These are phyloP conservation scores for Furcasterigmium sp. DNA, from an alignment of 2,329 filamentous ascomycete genomes.

Conservation along the genomic window DNA sequence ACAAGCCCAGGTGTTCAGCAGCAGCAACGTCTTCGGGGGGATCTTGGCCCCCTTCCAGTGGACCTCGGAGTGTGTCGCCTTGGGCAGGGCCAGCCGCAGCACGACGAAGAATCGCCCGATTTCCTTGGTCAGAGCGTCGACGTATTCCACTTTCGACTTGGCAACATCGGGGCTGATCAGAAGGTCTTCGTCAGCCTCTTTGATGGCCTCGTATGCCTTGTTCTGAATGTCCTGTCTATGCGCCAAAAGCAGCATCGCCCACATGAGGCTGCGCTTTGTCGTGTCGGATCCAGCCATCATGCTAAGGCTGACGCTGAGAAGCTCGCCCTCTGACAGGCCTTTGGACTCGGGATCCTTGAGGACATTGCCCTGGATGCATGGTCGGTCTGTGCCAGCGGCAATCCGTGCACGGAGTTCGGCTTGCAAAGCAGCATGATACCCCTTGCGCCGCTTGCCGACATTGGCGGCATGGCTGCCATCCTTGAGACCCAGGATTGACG, in stretches of 20 bases:
- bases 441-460: slow-evolving; percentile 64
- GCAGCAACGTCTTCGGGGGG: slow-evolving; percentile 46
- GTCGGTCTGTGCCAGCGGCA: slow-evolving; percentile 31
- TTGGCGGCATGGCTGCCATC: slow-evolving; percentile 58
- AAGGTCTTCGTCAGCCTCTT: slow-evolving; percentile 6
- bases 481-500: slow-evolving; percentile 56
- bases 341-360: slow-evolving; percentile 44
- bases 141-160: slow-evolving; percentile 11
- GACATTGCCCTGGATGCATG: slow-evolving; percentile 43
- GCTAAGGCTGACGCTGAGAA: too few species aligned
- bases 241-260: slow-evolving; percentile 16
- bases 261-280: slow-evolving; percentile 17
- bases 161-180: slow-evolving; percentile 12
- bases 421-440: slow-evolving; percentile 62
- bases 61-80: slow-evolving; percentile 14
- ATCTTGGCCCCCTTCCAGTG: slow-evolving; percentile 22
- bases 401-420: slow-evolving; percentile 43
- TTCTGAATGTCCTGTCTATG: slow-evolving; percentile 17
- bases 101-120: slow-evolving; percentile 14
- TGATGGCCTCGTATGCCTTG: slow-evolving; percentile 15
- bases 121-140: slow-evolving; percentile 14
- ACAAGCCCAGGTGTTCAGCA: slow-evolving; percentile 21
- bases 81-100: slow-evolving; percentile 11
- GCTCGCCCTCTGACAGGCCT: too few species aligned
- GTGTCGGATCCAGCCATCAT: slow-evolving; percentile 37